Conservation (phyloP, 2,329 filamentous ascomycete genomes). For the Botryosphaeria dothidea region DNA sequence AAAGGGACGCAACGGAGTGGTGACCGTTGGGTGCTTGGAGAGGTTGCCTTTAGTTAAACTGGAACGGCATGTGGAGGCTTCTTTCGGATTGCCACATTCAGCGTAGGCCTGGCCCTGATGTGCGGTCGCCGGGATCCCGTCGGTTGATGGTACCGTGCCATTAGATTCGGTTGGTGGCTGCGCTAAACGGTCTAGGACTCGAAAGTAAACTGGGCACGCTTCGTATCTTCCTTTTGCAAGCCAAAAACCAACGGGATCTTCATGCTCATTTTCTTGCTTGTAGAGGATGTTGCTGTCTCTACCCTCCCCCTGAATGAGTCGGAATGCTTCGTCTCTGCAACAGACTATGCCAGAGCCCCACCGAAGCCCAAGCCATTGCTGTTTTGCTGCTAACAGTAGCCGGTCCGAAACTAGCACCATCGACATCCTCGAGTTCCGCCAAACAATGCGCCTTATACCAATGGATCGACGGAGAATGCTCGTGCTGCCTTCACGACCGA, state of each 20-base stretch:
- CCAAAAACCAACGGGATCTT: conserved; percentile 1
- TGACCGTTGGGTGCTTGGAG: neutral
- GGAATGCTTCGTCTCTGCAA: neutral
- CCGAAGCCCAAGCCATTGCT: neutral
- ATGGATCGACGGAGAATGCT: neutral
- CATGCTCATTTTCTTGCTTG: conserved; percentile 10
- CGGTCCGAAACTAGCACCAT: neutral
- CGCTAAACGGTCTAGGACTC: neutral
- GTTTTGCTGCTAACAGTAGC: neutral
- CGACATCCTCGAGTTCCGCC: neutral
- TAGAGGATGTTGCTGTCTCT: conserved; percentile 6
- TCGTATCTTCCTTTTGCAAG: conserved; percentile 2
- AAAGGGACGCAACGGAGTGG: neutral
- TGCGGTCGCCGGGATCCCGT: neutral
- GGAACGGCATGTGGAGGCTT: neutral
- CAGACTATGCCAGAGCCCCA: neutral
- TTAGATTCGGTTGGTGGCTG: conserved; percentile 8
- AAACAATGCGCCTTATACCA: neutral
- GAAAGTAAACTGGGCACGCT: neutral
- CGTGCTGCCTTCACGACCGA: neutral
- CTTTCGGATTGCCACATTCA: neutral
- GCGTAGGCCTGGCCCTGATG: neutral
- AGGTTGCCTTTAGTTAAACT: neutral
- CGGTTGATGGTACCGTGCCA: conserved; percentile 8
- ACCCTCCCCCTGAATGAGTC: neutral